phyloP scores from a whole-genome alignment of 1,139 yeast genomes.

The Sporopachydermia cereana region DNA sequence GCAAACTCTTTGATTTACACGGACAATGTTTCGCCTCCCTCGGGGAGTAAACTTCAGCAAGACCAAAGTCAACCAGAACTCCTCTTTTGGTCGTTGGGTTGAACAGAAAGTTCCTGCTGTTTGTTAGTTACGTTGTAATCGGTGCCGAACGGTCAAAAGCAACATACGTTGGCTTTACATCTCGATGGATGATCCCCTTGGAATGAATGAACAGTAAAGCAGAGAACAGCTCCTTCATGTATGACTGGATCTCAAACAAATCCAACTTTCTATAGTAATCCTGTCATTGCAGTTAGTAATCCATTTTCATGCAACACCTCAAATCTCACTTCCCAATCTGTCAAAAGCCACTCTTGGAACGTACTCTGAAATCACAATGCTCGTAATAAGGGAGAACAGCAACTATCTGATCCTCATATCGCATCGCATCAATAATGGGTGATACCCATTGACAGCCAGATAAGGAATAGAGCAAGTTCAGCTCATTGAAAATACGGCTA shows the following conservation, averaged over 20 bases:
- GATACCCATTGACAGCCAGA: constrained; percentile 68
- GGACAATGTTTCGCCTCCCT: constrained; percentile 16
- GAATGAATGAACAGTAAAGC: constrained; percentile 69
- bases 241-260: constrained; percentile 64
- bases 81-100: constrained; percentile 70
- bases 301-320: no score
- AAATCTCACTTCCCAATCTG: no score
- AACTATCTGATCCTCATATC: constrained; percentile 83
- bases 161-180: constrained; percentile 61
- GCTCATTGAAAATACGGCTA: constrained; percentile 75
- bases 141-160: no score
- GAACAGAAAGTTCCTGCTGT: constrained; percentile 63
- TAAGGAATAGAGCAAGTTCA: constrained; percentile 49
- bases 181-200: constrained; percentile 74
- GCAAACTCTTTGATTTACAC: constrained; percentile 19
- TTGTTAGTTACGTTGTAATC: no score
- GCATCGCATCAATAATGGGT: constrained; percentile 75
- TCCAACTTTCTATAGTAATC: constrained; percentile 76
- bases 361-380: constrained; percentile 70
- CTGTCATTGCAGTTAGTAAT: constrained; percentile 8
- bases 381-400: constrained; percentile 88
- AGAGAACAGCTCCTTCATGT: constrained; percentile 66
- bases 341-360: no score
- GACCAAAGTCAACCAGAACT: constrained; percentile 83
- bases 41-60: constrained; percentile 49